Percentiles rank a stretch among this genome's conserved stretches.
Conservation (phyloP, 768 basidiomycete genomes). For the Sarcodon aspratus region DNA sequence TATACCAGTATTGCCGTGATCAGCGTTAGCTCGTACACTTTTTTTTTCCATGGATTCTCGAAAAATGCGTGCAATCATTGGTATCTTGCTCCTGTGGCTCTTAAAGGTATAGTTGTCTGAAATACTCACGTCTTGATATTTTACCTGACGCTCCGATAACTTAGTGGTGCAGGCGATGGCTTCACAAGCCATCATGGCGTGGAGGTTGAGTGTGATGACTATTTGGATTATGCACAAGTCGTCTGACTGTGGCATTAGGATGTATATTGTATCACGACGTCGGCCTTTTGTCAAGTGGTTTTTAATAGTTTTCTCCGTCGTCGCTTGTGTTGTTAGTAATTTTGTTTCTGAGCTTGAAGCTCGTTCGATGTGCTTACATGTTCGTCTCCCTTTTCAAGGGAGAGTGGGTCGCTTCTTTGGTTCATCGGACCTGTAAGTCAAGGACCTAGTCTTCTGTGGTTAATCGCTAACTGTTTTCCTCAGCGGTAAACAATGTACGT, state of each 20-base stretch:
- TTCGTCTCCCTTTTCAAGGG: too few relatives aligned
- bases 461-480: conserved; percentile 1
- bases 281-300: conserved; percentile 26
- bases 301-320: conserved; percentile 26
- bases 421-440: too few relatives aligned
- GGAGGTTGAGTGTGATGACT: conserved; percentile 28
- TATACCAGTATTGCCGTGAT: conserved; percentile 13
- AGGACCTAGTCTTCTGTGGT: not conserved
- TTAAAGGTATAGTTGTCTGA: conserved; percentile 39
- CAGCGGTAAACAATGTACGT: conserved; percentile 1
- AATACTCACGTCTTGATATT: not conserved
- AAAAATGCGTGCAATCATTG: conserved; percentile 31
- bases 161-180: conserved; percentile 52
- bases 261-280: conserved; percentile 31
- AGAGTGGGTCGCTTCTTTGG: too few relatives aligned
- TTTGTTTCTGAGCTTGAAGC: too few relatives aligned
- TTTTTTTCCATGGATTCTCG: conserved; percentile 44
- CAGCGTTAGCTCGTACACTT: conserved; percentile 31
- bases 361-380: too few relatives aligned
- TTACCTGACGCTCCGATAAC: not conserved
- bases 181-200: conserved; percentile 53
- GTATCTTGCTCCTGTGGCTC: conserved; percentile 38
- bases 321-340: conserved; percentile 15
- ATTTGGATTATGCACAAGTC: too few relatives aligned
- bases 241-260: conserved; percentile 6